Evolutionary conservation across 129 eudicot genomes (phyloP), one percentile per base, ranked within the genome.

Genomic region (Saposhnikovia divaricata): DNA sequence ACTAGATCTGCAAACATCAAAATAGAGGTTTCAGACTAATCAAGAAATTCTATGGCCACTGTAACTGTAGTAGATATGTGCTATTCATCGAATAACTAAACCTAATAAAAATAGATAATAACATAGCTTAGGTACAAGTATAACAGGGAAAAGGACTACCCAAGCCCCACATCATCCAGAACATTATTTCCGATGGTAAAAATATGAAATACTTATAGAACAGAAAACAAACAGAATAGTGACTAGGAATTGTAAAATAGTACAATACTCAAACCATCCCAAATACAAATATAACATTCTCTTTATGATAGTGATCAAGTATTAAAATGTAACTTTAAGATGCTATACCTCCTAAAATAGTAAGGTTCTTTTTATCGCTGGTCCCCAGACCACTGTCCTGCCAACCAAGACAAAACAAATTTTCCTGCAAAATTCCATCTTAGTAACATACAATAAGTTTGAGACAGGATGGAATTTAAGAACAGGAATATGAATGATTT

Each of bases 361-460:
- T 90, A 21, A 90, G 82, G 81, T 94, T 92, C 80, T 39, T 83
- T 75, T 82, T 84, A 72, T 91, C 96, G 19, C 80, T 74, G 75
- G 97, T 82, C 72, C 85, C 91, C 87, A 84, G 15, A 46, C 97
- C 98, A 81, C 89, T 91, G 75, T 89, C 92, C 85, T 94, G 97
- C 97, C 97, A 94, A 76, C 98, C 98, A 86, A 94, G 84, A 76
- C 98, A 94, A 83, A 87, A 83, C 83, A 72, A 85, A 80, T 89
- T 91, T 87, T 94, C 98, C 98, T 94, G 93, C 79, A 72, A 82
- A 18, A 75, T 28, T 2, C 18, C 71, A 42, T 70, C 8, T 44
- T 42, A 78, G 69, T 61, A 61, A n/a, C 34, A 25, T 61, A 61
- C 1, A 13, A 28, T 8, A 46, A 9, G 63, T 42, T 53, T 61